Conservation (phyloP, 2,329 filamentous ascomycete species). For the Parastagonospora avenae region DNA sequence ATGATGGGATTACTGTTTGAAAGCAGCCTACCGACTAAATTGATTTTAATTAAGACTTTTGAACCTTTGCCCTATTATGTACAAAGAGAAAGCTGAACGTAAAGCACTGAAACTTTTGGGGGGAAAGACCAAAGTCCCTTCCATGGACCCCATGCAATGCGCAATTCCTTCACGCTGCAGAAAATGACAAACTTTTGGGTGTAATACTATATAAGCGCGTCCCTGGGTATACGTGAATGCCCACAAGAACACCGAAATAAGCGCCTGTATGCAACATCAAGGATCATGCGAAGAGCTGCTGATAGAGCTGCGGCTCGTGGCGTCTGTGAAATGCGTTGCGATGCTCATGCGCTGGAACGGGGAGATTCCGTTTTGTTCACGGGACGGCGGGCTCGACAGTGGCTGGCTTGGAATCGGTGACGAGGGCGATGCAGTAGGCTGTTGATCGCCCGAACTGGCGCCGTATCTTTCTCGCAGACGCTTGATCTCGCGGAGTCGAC, state of each 20-base stretch:
- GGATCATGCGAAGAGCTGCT: conserved; percentile 42
- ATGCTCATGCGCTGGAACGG: conserved; percentile 45
- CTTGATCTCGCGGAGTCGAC: conserved; percentile 82
- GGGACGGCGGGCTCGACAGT: conserved; percentile 33
- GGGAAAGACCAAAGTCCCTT: neutral
- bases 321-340: conserved; percentile 43
- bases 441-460: conserved; percentile 11
- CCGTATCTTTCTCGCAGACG: conserved; percentile 69
- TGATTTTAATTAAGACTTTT: neutral
- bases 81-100: neutral
- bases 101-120: neutral
- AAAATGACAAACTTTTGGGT: conserved; percentile 3
- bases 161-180: neutral
- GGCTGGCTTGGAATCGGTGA: conserved; percentile 26
- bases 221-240: conserved; percentile 2
- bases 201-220: neutral
- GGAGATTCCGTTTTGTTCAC: conserved; percentile 33
- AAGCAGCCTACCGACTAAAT: neutral
- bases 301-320: conserved; percentile 44
- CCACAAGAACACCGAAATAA: neutral
- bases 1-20: neutral
- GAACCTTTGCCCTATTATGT: neutral
- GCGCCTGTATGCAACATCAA: conserved; percentile 7
- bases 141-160: neutral
- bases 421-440: conserved; percentile 22